Percentiles rank a stretch among this genome's conserved stretches.
These are phyloP conservation scores for Haplosporangium sp. DNA, from an alignment of 371 early-diverging fungal species.

Conservation along the genomic window DNA sequence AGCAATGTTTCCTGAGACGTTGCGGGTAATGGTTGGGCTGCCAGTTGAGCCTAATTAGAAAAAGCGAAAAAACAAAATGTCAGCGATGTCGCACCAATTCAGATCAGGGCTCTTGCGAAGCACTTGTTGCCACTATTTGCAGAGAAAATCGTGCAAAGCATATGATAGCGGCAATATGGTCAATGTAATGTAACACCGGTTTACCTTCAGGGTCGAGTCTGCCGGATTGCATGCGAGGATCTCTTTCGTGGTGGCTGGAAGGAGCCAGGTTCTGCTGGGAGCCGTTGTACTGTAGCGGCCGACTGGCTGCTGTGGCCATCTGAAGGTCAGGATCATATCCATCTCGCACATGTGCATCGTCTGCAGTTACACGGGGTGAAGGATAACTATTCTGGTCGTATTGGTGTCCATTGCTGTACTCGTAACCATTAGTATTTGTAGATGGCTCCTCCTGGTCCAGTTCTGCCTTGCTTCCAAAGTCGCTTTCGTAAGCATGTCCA, in stretches of 20 bases:
- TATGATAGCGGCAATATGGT: background rate
- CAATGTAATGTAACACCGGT: background rate
- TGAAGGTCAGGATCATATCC: background rate
- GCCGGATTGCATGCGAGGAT: constrained; percentile 11
- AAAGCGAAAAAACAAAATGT: background rate
- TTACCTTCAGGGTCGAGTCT: constrained; percentile 11
- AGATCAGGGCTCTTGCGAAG: background rate
- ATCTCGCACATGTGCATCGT: background rate
- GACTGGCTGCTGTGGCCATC: background rate
- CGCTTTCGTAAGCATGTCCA: constrained; percentile 15
- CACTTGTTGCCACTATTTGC: no score
- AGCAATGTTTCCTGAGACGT: constrained; percentile 24
- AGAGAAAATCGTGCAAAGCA: no score
- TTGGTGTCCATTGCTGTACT: constrained; percentile 6
- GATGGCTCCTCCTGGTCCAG: constrained; percentile 11
- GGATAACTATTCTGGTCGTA: background rate
- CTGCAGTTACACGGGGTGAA: constrained; percentile 1
- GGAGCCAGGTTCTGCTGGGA: background rate
- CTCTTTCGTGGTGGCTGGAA: constrained; percentile 9
- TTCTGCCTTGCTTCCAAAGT: constrained; percentile 22
- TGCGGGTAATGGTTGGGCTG: constrained; percentile 9
- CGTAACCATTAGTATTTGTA: constrained; percentile 5
- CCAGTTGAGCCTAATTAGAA: background rate
- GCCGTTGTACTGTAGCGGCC: background rate
- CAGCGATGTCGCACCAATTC: background rate